phyloP scores from a whole-genome alignment of 305 asterid species.

The Solanum chacoense region DNA sequence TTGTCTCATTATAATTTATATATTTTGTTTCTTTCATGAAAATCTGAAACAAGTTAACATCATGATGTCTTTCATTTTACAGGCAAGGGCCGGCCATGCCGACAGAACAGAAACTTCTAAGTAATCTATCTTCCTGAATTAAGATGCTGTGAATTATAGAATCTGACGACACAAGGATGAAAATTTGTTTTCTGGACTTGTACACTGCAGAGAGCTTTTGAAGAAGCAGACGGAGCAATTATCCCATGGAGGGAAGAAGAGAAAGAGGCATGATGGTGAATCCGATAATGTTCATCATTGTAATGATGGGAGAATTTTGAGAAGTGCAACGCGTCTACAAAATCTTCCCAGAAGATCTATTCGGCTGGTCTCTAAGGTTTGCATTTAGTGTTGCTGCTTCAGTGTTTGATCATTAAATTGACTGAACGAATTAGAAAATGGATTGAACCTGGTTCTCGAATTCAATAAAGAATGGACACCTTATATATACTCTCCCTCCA shows the following conservation, averaged over 20 bases:
- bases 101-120: neutral
- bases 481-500: neutral
- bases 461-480: neutral
- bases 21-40: neutral
- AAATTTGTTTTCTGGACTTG: neutral
- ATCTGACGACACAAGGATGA: neutral
- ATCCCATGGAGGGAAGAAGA: slow-evolving; percentile 11
- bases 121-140: slow-evolving; percentile 7
- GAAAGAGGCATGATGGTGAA: slow-evolving; percentile 3
- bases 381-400: neutral
- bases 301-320: slow-evolving; percentile 12
- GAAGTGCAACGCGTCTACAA: slow-evolving; percentile 15
- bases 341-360: slow-evolving; percentile 12
- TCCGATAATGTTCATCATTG: slow-evolving; percentile 4
- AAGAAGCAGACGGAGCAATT: neutral
- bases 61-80: neutral
- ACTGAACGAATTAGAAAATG: neutral
- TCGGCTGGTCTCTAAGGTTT: slow-evolving; percentile 17
- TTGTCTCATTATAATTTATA: neutral
- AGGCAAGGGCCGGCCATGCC: slow-evolving; percentile 1
- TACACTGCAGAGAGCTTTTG: slow-evolving; percentile 8
- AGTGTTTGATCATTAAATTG: neutral
- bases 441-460: neutral
- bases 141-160: neutral
- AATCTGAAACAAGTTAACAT: neutral